A percentile compares a stretch with the other conserved stretches of the same genome.
Conservation (phyloP, 306 rosid species). For the Begonia loranthoides region DNA sequence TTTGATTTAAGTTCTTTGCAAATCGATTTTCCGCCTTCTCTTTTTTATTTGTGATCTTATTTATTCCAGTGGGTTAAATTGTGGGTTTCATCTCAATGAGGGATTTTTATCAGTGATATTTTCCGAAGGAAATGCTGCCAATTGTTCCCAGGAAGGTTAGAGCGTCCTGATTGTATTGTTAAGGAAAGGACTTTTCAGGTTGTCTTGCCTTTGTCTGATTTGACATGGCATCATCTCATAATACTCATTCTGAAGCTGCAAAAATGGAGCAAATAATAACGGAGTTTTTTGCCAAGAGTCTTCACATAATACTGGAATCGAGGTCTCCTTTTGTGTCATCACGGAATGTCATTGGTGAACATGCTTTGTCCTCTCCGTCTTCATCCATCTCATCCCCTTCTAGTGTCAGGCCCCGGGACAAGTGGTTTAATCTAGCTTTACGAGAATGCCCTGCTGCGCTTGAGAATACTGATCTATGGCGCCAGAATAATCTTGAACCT, state of each 20-base stretch:
- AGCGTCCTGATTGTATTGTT: too few relatives aligned
- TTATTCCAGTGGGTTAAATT: too few relatives aligned
- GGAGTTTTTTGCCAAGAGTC: conserved; percentile 52
- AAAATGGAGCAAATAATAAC: conserved; percentile 56
- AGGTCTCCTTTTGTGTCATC: conserved; percentile 45
- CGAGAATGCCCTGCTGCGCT: conserved; percentile 46
- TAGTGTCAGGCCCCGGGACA: conserved; percentile 53
- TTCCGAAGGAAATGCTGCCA: too few relatives aligned
- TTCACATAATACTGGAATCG: conserved; percentile 58
- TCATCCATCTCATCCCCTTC: conserved; percentile 45
- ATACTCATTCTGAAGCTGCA: conserved; percentile 42
- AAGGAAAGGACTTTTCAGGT: too few relatives aligned
- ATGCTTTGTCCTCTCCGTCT: conserved; percentile 29
- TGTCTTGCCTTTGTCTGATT: not conserved
- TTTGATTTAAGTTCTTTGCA: too few relatives aligned
- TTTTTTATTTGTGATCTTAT: too few relatives aligned
- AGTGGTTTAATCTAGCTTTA: conserved; percentile 65
- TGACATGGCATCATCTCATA: conserved; percentile 42
- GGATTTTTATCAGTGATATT: too few relatives aligned
- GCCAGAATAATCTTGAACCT: conserved; percentile 36
- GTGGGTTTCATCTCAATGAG: too few relatives aligned
- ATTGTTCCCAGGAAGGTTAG: too few relatives aligned
- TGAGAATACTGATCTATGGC: conserved; percentile 46
- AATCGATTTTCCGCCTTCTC: too few relatives aligned
- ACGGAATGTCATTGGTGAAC: conserved; percentile 34